Conservation (phyloP, 805 yeast species). For the Nakazawaea ishiwadae region DNA sequence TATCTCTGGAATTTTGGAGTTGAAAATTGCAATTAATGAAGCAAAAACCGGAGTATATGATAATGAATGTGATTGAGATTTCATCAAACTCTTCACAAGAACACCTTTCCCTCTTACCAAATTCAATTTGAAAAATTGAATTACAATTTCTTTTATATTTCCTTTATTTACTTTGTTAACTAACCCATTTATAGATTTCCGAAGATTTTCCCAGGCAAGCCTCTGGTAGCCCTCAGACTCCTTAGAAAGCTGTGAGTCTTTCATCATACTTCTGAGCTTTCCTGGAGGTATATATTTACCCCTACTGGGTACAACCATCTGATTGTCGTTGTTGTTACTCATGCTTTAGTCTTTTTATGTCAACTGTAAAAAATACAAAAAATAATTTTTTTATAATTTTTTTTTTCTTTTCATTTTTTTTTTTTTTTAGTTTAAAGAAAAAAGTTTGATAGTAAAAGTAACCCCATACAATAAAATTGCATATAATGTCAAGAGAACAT, state of each 20-base stretch:
- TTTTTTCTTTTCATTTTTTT: neutral
- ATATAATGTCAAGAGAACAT: neutral
- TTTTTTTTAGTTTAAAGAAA: neutral
- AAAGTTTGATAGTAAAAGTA: neutral
- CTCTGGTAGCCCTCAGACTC: conserved; percentile 39
- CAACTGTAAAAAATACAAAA: neutral
- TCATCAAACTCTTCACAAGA: conserved; percentile 52
- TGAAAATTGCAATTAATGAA: conserved; percentile 52
- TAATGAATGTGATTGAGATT: conserved; percentile 39
- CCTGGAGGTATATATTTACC: conserved; percentile 56
- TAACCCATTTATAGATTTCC: conserved; percentile 40
- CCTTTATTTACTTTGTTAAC: conserved; percentile 39
- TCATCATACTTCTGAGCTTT: conserved; percentile 37
- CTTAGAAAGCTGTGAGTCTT: conserved; percentile 14
- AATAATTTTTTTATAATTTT: neutral
- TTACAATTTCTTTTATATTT: conserved; percentile 45
- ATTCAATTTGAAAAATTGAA: conserved; percentile 52
- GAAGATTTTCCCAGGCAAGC: conserved; percentile 52
- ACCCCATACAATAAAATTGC: neutral
- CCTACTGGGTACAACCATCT: too few species aligned
- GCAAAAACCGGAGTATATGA: conserved; percentile 48
- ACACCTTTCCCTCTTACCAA: conserved; percentile 58
- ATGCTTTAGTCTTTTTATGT: too few species aligned
- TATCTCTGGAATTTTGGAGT: conserved; percentile 63
- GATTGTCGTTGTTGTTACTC: too few species aligned